These are phyloP conservation scores for Magnaporthiopsis incrustans DNA, from an alignment of 2,329 filamentous ascomycete genomes.

Conservation along the genomic window DNA sequence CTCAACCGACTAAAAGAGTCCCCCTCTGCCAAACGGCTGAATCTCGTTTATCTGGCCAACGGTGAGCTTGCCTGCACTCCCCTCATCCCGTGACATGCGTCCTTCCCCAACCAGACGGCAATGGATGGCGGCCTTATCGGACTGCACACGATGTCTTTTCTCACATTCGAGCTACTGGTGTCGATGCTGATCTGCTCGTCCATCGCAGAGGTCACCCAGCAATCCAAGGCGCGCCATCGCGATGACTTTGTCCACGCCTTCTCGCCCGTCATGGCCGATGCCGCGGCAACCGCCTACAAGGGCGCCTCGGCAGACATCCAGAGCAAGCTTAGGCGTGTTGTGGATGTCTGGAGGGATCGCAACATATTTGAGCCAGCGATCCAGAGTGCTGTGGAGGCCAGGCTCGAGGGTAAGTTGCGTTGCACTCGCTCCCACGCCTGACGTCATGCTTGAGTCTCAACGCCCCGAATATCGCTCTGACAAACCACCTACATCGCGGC, in stretches of 20 bases:
- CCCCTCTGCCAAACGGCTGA: slow-evolving; percentile 75
- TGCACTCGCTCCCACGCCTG: background rate
- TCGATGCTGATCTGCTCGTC: slow-evolving; percentile 9
- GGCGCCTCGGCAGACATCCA: slow-evolving; percentile 81
- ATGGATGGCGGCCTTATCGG: background rate
- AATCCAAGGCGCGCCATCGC: slow-evolving; percentile 87
- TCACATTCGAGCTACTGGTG: slow-evolving; percentile 8
- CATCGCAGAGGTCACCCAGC: slow-evolving; percentile 77
- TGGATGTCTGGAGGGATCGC: slow-evolving; percentile 90
- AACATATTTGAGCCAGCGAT: slow-evolving; percentile 76
- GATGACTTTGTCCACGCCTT: slow-evolving; percentile 90
- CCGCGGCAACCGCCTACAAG: slow-evolving; percentile 84
- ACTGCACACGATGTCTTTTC: slow-evolving; percentile 5
- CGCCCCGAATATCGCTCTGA: background rate
- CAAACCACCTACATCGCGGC: background rate
- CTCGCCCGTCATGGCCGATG: slow-evolving; percentile 85
- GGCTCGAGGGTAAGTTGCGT: slow-evolving; percentile 60
- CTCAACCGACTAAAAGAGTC: slow-evolving; percentile 83
- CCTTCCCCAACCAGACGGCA: background rate
- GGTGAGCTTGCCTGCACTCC: slow-evolving; percentile 43
- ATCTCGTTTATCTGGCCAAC: slow-evolving; percentile 90
- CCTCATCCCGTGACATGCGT: background rate
- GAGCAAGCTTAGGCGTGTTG: slow-evolving; percentile 75
- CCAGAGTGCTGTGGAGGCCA: slow-evolving; percentile 70
- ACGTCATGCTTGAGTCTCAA: background rate